Percentiles rank a stretch among this genome's conserved stretches.
These are phyloP conservation scores for Camptophora hylomeconis DNA, from an alignment of 2,329 filamentous ascomycete genomes.

Conservation along the genomic window DNA sequence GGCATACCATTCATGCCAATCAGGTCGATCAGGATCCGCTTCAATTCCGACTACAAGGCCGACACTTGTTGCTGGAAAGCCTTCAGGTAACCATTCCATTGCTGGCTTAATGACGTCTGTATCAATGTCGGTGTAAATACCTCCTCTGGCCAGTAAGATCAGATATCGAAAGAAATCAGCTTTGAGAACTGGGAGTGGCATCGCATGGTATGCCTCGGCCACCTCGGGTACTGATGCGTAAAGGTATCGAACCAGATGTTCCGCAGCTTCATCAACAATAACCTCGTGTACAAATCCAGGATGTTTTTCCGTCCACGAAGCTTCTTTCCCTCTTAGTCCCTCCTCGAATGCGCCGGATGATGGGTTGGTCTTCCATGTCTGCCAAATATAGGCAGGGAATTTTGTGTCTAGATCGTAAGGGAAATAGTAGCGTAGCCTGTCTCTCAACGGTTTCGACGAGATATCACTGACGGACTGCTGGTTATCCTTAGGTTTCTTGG, in stretches of 20 bases:
- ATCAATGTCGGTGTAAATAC: constrained; percentile 86
- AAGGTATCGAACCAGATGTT: constrained; percentile 69
- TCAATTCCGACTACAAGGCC: constrained; percentile 91
- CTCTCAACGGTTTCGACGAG: constrained; percentile 57
- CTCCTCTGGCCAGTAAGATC: constrained; percentile 62
- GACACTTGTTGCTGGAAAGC: constrained; percentile 62
- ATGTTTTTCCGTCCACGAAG: constrained; percentile 77
- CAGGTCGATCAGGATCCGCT: constrained; percentile 80
- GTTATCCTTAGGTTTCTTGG: constrained; percentile 28
- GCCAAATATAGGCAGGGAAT: constrained; percentile 97
- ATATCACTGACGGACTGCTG: constrained; percentile 59
- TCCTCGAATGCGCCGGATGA: constrained; percentile 61
- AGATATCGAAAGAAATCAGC: constrained; percentile 69
- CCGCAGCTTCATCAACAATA: constrained; percentile 78
- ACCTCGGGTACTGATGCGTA: constrained; percentile 75
- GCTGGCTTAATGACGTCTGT: constrained; percentile 74
- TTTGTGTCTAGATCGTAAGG: constrained; percentile 79
- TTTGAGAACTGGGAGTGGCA: constrained; percentile 63
- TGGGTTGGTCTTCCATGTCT: constrained; percentile 90
- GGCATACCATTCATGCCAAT: constrained; percentile 94
- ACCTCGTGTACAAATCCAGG: constrained; percentile 93
- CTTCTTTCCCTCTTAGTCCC: constrained; percentile 67
- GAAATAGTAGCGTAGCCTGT: constrained; percentile 83
- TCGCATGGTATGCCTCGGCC: constrained; percentile 58
- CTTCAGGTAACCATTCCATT: constrained; percentile 70